Conservation (phyloP, 768 basidiomycete species). For the Austroboletus eburneus region DNA sequence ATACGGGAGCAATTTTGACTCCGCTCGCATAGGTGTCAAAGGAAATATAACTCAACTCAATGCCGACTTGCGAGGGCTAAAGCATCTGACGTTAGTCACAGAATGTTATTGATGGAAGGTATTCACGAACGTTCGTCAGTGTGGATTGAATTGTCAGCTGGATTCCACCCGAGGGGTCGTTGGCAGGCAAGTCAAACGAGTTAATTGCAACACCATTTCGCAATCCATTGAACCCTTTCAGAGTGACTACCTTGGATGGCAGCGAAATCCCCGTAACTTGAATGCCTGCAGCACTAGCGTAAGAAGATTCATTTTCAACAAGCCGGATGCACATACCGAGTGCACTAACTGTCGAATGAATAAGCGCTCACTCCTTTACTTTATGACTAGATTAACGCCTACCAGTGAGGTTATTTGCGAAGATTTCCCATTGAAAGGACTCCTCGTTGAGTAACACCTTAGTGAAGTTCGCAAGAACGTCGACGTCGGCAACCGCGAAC, state of each 20-base stretch:
- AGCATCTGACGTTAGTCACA: constrained; percentile 4
- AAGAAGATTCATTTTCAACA: not conserved
- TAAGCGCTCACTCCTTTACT: constrained; percentile 1
- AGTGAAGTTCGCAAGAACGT: constrained; percentile 59
- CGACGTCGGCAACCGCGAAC: constrained; percentile 57
- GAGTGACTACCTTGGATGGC: constrained; percentile 51
- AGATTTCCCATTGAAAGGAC: constrained; percentile 67
- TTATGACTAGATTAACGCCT: constrained; percentile 7
- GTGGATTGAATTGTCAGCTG: constrained; percentile 60
- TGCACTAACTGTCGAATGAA: constrained; percentile 43
- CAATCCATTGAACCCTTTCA: constrained; percentile 70
- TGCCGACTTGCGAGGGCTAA: constrained; percentile 73
- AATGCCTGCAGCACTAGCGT: constrained; percentile 40
- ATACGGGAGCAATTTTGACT: constrained; percentile 56
- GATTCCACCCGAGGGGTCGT: constrained; percentile 71
- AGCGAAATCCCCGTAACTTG: constrained; percentile 53
- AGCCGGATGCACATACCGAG: constrained; percentile 40
- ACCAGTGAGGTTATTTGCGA: constrained; percentile 61
- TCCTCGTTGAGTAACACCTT: constrained; percentile 60
- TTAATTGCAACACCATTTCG: constrained; percentile 59
- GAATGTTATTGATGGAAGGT: not conserved
- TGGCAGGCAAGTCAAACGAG: constrained; percentile 63
- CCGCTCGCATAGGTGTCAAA: constrained; percentile 56
- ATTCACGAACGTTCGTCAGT: constrained; percentile 50
- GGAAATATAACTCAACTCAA: constrained; percentile 54